Evolutionary conservation across 768 basidiomycete species (phyloP).

Genomic region (Hydnomerulius pinastri): DNA sequence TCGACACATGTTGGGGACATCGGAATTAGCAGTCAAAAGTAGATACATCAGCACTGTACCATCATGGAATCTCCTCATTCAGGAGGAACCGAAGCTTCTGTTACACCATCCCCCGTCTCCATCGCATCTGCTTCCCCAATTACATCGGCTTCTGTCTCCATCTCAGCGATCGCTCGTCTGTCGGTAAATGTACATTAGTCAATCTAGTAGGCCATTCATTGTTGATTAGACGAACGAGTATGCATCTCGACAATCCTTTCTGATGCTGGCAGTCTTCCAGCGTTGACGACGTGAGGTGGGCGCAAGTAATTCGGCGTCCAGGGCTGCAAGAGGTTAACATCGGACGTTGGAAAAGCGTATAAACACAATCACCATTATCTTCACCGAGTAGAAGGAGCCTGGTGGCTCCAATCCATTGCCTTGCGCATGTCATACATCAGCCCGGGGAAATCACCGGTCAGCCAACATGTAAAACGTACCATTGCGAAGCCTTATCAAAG

Average conservation of each 20-base stretch:
- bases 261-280: constrained; percentile 56
- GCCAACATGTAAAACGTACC: constrained; percentile 41
- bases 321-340: constrained; percentile 38
- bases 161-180: constrained; percentile 48
- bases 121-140: constrained; percentile 1
- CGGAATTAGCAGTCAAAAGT: too few species aligned
- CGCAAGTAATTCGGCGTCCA: constrained; percentile 66
- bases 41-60: too few species aligned
- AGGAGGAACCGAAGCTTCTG: constrained; percentile 2
- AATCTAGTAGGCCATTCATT: not conserved
- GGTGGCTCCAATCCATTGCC: constrained; percentile 62
- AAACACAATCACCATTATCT: constrained; percentile 57
- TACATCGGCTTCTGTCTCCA: constrained; percentile 41
- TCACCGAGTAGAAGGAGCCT: constrained; percentile 71
- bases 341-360: not conserved
- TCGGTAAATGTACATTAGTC: not conserved
- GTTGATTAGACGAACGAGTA: constrained; percentile 50
- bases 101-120: not conserved
- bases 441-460: not conserved
- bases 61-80: constrained; percentile 10
- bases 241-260: constrained; percentile 60
- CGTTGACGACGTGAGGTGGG: constrained; percentile 52
- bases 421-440: constrained; percentile 26
- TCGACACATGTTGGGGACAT: too few species aligned
- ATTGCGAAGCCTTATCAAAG: constrained; percentile 67